These are phyloP conservation scores for Aphanomyces invadans DNA, from an alignment of 352 stramenopile species.

Conservation along the genomic window DNA sequence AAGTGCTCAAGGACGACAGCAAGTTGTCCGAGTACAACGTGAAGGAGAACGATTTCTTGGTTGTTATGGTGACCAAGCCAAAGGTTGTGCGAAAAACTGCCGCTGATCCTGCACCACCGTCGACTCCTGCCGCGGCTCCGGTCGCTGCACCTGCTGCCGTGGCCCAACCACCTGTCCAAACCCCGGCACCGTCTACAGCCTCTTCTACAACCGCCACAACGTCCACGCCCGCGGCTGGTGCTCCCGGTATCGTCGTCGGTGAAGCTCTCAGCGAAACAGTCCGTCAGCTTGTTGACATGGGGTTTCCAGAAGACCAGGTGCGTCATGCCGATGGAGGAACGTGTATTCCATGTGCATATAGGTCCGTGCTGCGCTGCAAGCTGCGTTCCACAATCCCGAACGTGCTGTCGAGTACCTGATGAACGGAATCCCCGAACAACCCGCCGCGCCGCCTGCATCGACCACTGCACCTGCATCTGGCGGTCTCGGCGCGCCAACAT, in stretches of 20 bases:
- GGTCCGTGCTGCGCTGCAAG: constrained; percentile 55
- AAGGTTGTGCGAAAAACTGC: constrained; percentile 36
- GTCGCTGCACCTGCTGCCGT: constrained; percentile 26
- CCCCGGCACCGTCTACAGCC: constrained; percentile 23
- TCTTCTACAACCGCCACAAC: constrained; percentile 20
- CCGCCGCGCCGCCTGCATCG: constrained; percentile 29
- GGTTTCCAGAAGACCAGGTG: constrained; percentile 79
- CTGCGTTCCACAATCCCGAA: constrained; percentile 82
- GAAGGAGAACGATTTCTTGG: constrained; percentile 83
- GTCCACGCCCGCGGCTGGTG: constrained; percentile 30
- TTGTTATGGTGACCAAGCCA: constrained; percentile 85
- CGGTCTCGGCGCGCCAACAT: constrained; percentile 31
- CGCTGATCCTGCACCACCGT: background rate
- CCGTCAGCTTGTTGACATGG: constrained; percentile 79
- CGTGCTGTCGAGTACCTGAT: constrained; percentile 85
- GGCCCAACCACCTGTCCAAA: constrained; percentile 1
- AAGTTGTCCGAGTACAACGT: constrained; percentile 73
- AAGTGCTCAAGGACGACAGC: constrained; percentile 84
- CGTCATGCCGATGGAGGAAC: background rate
- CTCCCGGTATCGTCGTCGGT: constrained; percentile 28
- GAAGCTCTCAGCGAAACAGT: constrained; percentile 52
- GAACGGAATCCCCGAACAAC: constrained; percentile 71
- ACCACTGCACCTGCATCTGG: constrained; percentile 27
- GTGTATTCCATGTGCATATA: background rate
- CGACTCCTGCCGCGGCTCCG: constrained; percentile 31